Evolutionary conservation across 495 filamentous ascomycete genomes (phyloP).

Genomic region (Aeminium ludgeri): DNA sequence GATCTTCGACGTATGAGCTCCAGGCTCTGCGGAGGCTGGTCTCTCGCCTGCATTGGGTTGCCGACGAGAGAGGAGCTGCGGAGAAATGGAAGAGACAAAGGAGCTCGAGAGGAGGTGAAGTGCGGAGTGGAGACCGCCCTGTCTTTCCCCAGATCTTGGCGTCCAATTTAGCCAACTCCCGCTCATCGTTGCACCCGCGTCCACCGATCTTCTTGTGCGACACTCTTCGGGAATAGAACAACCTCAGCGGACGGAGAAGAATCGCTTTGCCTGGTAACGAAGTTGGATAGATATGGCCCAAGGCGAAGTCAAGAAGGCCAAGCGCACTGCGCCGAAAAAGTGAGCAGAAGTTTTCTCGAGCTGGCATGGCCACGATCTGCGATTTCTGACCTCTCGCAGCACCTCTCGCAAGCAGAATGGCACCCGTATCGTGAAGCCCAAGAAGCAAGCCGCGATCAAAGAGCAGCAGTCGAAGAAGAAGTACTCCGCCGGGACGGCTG

Average conservation of each 20-base stretch:
- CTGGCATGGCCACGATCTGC: no score
- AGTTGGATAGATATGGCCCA: slow-evolving; percentile 5
- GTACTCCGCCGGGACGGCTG: slow-evolving; percentile 44
- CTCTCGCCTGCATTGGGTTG: no score
- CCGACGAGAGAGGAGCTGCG: background rate
- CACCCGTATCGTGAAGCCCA: slow-evolving; percentile 46
- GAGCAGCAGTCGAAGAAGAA: slow-evolving; percentile 52
- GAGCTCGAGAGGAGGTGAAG: background rate
- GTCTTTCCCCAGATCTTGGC: background rate
- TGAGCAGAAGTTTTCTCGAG: background rate
- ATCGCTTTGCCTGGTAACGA: no score
- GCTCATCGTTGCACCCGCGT: background rate
- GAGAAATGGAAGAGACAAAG: background rate
- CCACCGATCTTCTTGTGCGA: background rate
- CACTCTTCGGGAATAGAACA: no score
- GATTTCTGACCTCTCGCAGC: background rate
- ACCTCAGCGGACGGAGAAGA: no score
- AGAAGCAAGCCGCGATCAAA: slow-evolving; percentile 43
- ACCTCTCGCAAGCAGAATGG: slow-evolving; percentile 31
- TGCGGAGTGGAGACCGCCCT: background rate
- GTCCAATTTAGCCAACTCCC: background rate
- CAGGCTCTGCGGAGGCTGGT: no score
- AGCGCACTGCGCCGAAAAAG: slow-evolving; percentile 7
- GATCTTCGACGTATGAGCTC: no score
- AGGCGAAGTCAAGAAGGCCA: slow-evolving; percentile 11